A percentile compares a stretch with the other conserved stretches of the same genome.
phyloP scores from a whole-genome alignment of 2,329 filamentous ascomycete genomes.

The Phaeosphaeria sp. region DNA sequence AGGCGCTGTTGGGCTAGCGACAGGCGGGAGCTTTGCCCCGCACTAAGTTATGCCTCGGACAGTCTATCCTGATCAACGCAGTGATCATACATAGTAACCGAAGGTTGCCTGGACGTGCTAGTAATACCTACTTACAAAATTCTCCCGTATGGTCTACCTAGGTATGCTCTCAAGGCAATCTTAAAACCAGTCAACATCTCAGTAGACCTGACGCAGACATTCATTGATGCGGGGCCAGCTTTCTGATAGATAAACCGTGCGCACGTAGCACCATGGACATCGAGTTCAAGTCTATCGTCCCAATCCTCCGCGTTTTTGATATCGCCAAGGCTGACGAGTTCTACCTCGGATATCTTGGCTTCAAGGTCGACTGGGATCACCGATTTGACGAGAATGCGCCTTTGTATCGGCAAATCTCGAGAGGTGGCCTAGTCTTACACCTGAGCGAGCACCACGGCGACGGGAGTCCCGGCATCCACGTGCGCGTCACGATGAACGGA shows the following conservation, averaged over 20 bases:
- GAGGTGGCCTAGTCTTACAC: slow-evolving; percentile 7
- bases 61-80: not conserved
- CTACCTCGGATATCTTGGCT: slow-evolving; percentile 10
- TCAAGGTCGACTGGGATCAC: slow-evolving; percentile 8
- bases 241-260: not conserved
- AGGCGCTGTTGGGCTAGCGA: not conserved
- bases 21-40: not conserved
- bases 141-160: not conserved
- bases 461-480: slow-evolving; percentile 11
- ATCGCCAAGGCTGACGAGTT: slow-evolving; percentile 10
- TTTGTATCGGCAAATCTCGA: slow-evolving; percentile 10
- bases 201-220: not conserved
- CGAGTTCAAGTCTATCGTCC: slow-evolving; percentile 6
- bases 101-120: not conserved
- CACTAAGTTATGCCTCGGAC: not conserved
- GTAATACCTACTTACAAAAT: not conserved
- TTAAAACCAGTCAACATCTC: not conserved
- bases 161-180: not conserved
- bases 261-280: slow-evolving; percentile 1
- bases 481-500: slow-evolving; percentile 9
- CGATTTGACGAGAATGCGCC: slow-evolving; percentile 5
- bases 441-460: slow-evolving; percentile 13
- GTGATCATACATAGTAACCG: not conserved
- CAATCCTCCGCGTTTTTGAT: slow-evolving; percentile 9
- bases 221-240: not conserved